These are phyloP conservation scores for Lotmaria passim DNA, from an alignment of 208 protist species.

Conservation along the genomic window DNA sequence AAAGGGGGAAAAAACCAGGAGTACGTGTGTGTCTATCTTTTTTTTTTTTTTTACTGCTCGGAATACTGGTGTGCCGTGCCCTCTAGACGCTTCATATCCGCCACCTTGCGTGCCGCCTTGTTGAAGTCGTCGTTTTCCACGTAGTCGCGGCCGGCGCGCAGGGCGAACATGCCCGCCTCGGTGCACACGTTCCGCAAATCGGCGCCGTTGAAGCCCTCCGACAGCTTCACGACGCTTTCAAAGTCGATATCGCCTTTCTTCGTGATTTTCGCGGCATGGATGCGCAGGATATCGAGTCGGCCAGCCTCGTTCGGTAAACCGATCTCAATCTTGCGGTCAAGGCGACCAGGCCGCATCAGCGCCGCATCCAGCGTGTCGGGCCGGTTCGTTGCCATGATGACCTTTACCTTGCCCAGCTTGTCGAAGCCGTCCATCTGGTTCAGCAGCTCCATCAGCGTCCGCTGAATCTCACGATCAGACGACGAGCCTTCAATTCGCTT, in stretches of 20 bases:
- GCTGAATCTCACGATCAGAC: constrained; percentile 99
- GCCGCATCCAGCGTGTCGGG: constrained; percentile 97
- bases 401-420: constrained; percentile 98
- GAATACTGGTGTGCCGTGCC: constrained; percentile 86
- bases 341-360: constrained; percentile 97
- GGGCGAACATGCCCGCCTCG: constrained; percentile 99
- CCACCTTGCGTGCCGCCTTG: constrained; percentile 98
- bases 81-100: constrained; percentile 98
- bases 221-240: constrained; percentile 98
- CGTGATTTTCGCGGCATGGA: constrained; percentile 96
- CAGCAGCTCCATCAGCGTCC: constrained; percentile 99
- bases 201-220: constrained; percentile 99
- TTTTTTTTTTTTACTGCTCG: constrained; percentile 65
- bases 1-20: background rate
- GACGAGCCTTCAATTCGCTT: constrained; percentile 98
- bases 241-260: constrained; percentile 99
- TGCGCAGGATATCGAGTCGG: constrained; percentile 98
- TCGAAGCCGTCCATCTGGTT: constrained; percentile 99
- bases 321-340: constrained; percentile 99
- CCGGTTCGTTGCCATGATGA: constrained; percentile 99
- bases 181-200: constrained; percentile 99
- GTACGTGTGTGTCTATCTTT: background rate
- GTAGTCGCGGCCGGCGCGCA: constrained; percentile 97
- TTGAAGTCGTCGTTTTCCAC: constrained; percentile 99
- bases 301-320: constrained; percentile 98